Conservation (phyloP, 1,284 basidiomycete species). For the Lentinula novae-zelandiae region DNA sequence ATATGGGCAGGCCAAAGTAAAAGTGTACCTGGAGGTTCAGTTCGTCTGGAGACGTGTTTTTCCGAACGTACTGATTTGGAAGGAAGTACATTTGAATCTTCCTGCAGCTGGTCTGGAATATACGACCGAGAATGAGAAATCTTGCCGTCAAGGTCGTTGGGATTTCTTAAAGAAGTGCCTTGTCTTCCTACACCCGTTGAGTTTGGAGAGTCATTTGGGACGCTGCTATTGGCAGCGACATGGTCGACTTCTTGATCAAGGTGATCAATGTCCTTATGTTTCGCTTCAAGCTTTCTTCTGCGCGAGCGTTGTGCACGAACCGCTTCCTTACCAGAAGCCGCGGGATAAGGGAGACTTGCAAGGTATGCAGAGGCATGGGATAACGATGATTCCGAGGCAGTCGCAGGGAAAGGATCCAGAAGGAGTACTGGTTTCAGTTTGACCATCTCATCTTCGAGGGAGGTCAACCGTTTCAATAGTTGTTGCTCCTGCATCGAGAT, state of each 20-base stretch:
- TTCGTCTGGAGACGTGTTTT: background rate
- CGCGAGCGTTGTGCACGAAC: background rate
- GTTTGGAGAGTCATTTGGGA: background rate
- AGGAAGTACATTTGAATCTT: background rate
- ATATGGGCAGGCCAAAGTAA: background rate
- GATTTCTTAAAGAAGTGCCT: background rate
- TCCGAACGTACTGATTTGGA: background rate
- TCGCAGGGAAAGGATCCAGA: slow-evolving; percentile 41
- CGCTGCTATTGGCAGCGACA: background rate
- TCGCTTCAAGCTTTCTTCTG: slow-evolving; percentile 7
- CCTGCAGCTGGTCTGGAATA: background rate
- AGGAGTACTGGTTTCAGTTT: slow-evolving; percentile 55
- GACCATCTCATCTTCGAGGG: slow-evolving; percentile 48
- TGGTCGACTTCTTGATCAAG: background rate
- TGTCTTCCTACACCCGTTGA: background rate
- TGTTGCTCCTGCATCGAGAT: slow-evolving; percentile 37
- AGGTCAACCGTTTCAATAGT: slow-evolving; percentile 36
- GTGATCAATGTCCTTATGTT: background rate
- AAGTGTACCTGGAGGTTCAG: background rate
- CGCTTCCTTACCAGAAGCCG: slow-evolving; percentile 12
- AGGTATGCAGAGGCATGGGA: slow-evolving; percentile 19
- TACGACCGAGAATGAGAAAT: background rate
- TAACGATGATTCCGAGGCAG: slow-evolving; percentile 17
- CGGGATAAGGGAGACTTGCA: slow-evolving; percentile 18
- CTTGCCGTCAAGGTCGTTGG: background rate